Evolutionary conservation across 179 eudicot genomes (phyloP).

Genomic region (Corrigiola litoralis): DNA sequence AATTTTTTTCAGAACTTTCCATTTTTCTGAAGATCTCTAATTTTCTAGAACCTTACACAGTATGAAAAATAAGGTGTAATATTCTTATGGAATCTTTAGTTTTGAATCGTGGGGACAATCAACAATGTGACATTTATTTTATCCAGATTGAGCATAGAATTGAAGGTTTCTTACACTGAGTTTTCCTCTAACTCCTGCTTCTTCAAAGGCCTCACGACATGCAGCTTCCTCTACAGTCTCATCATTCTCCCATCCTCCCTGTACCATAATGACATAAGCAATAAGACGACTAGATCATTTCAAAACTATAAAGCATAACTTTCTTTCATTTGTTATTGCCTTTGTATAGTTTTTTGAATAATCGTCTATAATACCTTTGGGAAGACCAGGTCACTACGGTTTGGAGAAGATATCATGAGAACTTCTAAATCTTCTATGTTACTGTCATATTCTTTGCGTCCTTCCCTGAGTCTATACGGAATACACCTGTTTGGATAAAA

Average conservation of each 20-base stretch:
- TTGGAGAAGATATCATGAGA: slow-evolving; percentile 55
- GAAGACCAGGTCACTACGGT: slow-evolving; percentile 50
- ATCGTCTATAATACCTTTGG: slow-evolving; percentile 42
- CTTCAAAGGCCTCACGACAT: slow-evolving; percentile 52
- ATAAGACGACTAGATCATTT: neutral
- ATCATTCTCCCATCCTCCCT: slow-evolving; percentile 63
- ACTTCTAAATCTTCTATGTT: slow-evolving; percentile 38
- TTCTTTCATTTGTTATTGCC: neutral
- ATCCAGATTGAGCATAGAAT: neutral
- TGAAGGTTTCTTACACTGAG: slow-evolving; percentile 34
- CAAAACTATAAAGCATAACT: neutral
- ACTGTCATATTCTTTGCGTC: slow-evolving; percentile 11
- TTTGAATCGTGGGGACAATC: neutral
- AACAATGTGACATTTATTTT: neutral
- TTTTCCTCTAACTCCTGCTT: slow-evolving; percentile 51
- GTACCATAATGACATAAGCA: neutral
- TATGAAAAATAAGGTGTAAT: no score
- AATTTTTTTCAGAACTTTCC: no score
- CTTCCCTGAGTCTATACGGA: slow-evolving; percentile 35
- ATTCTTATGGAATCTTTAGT: no score
- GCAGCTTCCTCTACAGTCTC: slow-evolving; percentile 54
- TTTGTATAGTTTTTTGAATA: neutral
- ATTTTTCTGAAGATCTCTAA: no score
- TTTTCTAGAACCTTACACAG: no score
- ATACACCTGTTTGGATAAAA: slow-evolving; percentile 40